These are phyloP conservation scores for Cruciata laevipes DNA, from an alignment of 257 asterid species.

Conservation along the genomic window DNA sequence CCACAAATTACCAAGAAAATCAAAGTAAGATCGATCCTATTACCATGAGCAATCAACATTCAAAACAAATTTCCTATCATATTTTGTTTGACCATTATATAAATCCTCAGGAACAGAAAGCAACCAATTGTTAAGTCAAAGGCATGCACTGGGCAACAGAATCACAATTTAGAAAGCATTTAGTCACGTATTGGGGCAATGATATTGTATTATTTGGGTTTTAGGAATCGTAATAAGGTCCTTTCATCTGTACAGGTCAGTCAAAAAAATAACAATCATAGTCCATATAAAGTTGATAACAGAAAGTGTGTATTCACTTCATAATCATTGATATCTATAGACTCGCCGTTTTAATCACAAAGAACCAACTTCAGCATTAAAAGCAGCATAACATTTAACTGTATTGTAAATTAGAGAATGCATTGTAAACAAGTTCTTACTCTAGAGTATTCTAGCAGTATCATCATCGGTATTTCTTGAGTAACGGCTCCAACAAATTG, in stretches of 20 bases:
- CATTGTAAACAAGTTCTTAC: conserved; percentile 44
- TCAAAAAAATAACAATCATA: not conserved
- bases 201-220: not conserved
- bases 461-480: conserved; percentile 97
- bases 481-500: conserved; percentile 99
- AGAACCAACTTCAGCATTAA: too few species aligned
- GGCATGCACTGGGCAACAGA: not conserved
- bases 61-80: not conserved
- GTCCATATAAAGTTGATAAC: not conserved
- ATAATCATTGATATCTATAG: not conserved
- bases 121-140: not conserved
- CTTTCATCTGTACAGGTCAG: not conserved
- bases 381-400: not conserved
- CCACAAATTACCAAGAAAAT: not conserved
- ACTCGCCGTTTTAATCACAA: not conserved
- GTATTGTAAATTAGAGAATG: conserved; percentile 11
- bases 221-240: not conserved
- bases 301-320: not conserved
- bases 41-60: not conserved
- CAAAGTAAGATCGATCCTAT: not conserved
- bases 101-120: not conserved
- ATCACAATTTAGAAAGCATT: not conserved
- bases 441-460: conserved; percentile 71
- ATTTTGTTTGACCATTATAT: not conserved
- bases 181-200: not conserved